phyloP scores from a whole-genome alignment of 169 alveolate genomes.

The Plasmodium adleri region DNA sequence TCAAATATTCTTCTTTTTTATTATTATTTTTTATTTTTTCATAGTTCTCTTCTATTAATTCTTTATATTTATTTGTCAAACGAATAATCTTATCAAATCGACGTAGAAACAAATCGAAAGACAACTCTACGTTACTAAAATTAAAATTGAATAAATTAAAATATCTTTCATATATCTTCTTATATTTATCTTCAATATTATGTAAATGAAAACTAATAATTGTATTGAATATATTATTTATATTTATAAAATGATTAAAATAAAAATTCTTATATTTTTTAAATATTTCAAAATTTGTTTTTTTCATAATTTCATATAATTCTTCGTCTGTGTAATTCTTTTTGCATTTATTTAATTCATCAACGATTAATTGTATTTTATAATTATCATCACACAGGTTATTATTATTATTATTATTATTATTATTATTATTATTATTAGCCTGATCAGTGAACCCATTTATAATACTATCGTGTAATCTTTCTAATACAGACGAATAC shows the following conservation, averaged over 20 bases:
- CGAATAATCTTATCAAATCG: conserved; percentile 28
- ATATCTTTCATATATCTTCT: conserved; percentile 30
- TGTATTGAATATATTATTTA: conserved; percentile 38
- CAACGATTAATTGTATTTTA: not conserved
- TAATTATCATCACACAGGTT: not conserved
- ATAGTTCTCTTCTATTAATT: not conserved
- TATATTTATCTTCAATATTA: conserved; percentile 22
- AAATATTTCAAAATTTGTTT: not conserved
- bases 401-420: not conserved
- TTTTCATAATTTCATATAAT: conserved; percentile 6
- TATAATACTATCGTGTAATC: not conserved
- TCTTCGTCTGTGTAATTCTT: conserved; percentile 34
- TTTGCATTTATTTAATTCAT: conserved; percentile 17
- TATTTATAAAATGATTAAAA: conserved; percentile 39
- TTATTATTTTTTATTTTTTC: conserved; percentile 17
- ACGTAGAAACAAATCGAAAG: conserved; percentile 22
- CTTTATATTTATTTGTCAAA: conserved; percentile 22
- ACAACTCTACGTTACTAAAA: conserved; percentile 51
- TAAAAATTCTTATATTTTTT: conserved; percentile 45
- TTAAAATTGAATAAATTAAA: conserved; percentile 44
- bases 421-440: not conserved
- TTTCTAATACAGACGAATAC: not conserved
- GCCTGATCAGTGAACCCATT: not conserved
- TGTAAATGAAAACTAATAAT: conserved; percentile 21
- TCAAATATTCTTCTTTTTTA: not conserved